phyloP scores from a whole-genome alignment of 2,329 filamentous ascomycete genomes.

The Botryotinia convoluta region DNA sequence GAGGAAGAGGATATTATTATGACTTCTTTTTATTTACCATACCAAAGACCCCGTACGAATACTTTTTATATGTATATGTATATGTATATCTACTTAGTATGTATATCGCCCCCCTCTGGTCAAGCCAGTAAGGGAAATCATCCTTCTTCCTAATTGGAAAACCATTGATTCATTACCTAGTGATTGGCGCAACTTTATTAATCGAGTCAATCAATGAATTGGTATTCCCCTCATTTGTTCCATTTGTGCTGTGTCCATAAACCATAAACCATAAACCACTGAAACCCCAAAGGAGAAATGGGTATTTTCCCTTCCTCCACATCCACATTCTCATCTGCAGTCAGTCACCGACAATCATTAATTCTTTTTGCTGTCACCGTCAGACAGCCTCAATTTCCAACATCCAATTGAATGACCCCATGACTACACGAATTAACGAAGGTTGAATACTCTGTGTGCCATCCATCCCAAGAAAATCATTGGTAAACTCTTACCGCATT shows the following conservation, averaged over 20 bases:
- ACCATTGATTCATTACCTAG: background rate
- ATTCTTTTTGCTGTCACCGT: background rate
- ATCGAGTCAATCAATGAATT: background rate
- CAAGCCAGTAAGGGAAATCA: background rate
- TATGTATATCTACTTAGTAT: background rate
- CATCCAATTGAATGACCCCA: constrained; percentile 8
- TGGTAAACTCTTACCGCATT: background rate
- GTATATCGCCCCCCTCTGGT: background rate
- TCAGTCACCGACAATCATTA: background rate
- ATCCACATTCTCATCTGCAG: background rate
- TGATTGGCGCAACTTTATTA: background rate
- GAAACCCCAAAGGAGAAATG: background rate
- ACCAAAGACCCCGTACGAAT: too few species aligned
- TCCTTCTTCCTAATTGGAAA: background rate
- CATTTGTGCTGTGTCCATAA: background rate
- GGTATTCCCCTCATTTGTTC: background rate
- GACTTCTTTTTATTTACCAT: background rate
- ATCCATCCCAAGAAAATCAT: background rate
- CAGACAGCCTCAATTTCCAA: constrained; percentile 14
- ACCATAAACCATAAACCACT: background rate
- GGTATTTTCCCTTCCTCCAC: background rate
- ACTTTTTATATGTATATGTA: background rate
- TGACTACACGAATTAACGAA: constrained; percentile 7
- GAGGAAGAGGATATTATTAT: background rate
- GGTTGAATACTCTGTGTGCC: background rate